phyloP scores from a whole-genome alignment of 164 flowering plant species.

The Chimonanthus praecox region DNA sequence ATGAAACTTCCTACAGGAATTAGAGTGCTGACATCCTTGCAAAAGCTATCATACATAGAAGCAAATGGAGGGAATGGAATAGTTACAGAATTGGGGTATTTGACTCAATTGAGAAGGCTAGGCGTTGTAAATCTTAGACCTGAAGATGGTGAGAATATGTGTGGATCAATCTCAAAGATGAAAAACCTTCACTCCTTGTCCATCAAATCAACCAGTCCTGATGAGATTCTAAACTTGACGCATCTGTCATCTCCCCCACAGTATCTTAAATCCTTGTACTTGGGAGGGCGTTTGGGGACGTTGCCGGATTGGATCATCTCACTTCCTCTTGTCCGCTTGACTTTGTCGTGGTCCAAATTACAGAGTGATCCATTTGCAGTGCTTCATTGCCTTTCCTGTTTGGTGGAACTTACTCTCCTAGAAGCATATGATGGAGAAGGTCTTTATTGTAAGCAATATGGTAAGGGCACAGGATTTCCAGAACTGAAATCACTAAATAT shows the following conservation, averaged over 20 bases:
- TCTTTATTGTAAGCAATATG: not conserved
- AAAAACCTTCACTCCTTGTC: not conserved
- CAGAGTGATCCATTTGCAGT: not conserved
- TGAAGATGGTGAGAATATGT: not conserved
- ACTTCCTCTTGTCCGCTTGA: not conserved
- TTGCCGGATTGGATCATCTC: not conserved
- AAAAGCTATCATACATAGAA: slow-evolving; percentile 6
- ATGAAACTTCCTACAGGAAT: slow-evolving; percentile 3
- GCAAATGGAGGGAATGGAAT: not conserved
- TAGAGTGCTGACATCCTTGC: slow-evolving; percentile 1
- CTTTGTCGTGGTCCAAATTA: not conserved
- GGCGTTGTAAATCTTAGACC: not conserved
- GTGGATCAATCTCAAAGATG: not conserved
- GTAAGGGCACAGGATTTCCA: not conserved
- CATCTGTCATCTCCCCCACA: not conserved
- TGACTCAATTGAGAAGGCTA: slow-evolving; percentile 9
- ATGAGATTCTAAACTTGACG: not conserved
- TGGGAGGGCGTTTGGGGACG: not conserved
- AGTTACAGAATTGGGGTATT: slow-evolving; percentile 4
- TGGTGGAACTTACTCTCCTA: not conserved
- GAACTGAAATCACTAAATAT: not conserved
- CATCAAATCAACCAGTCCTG: not conserved
- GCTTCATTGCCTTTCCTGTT: not conserved
- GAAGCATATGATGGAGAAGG: not conserved
- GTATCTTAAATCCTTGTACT: not conserved